Conservation (phyloP, 2,329 filamentous ascomycete species). For the Rutstroemia sp. region DNA sequence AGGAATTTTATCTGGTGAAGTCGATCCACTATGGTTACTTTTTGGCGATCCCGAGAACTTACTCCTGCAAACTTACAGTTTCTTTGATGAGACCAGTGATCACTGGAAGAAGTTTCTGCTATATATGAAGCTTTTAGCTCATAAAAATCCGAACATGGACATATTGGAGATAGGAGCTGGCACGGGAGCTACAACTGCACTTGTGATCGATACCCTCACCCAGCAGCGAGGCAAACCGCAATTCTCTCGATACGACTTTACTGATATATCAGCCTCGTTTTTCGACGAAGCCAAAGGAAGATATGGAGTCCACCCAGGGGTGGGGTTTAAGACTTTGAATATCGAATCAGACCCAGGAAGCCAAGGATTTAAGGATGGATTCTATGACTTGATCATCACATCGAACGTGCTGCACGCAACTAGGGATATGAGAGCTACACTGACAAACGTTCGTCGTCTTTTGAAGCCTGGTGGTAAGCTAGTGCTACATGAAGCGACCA, state of each 20-base stretch:
- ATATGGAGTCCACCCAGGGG: neutral
- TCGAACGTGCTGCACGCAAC: neutral
- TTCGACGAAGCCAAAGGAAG: neutral
- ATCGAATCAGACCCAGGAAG: neutral
- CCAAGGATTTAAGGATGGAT: neutral
- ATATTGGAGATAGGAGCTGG: slow-evolving; percentile 24
- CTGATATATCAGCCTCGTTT: neutral
- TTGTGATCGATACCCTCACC: neutral
- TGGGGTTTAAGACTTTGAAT: neutral
- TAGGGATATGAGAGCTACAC: neutral
- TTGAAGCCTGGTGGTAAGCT: no score
- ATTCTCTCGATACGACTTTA: neutral
- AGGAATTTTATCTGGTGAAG: no score
- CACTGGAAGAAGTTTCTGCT: no score
- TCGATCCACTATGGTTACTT: no score
- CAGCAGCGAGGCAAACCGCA: neutral
- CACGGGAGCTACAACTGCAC: slow-evolving; percentile 13
- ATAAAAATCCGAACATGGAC: slow-evolving; percentile 16
- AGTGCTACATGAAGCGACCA: no score
- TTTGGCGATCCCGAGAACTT: no score
- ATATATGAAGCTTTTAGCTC: neutral
- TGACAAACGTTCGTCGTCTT: no score
- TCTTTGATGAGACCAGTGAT: no score
- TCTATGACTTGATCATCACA: neutral
- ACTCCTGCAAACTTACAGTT: no score